A percentile compares a stretch with the other conserved stretches of the same genome.
Evolutionary conservation across 2,329 filamentous ascomycete species (phyloP).

Genomic region (Beauveria sp.): DNA sequence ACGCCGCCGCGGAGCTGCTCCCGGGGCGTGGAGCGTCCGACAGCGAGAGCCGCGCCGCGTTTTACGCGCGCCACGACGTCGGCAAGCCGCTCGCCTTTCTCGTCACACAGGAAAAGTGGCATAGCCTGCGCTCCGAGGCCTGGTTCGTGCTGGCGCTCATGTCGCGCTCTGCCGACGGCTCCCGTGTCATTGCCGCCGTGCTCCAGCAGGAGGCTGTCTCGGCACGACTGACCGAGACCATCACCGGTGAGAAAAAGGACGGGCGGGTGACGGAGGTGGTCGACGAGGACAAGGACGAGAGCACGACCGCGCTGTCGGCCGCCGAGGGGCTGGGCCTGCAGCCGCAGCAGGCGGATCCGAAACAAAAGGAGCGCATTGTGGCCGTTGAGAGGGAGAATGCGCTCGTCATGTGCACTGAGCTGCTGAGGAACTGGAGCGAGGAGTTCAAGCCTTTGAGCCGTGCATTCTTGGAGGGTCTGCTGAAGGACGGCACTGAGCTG

Average conservation of each 20-base stretch:
- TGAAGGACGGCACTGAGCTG: slow-evolving; percentile 42
- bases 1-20: slow-evolving; percentile 22
- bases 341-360: slow-evolving; percentile 39
- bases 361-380: slow-evolving; percentile 36
- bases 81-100: slow-evolving; percentile 40
- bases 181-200: slow-evolving; percentile 34
- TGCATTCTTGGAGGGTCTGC: slow-evolving; percentile 37
- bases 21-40: slow-evolving; percentile 17
- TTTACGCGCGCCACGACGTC: slow-evolving; percentile 40
- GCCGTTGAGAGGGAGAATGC: slow-evolving; percentile 54
- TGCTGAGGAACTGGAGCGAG: slow-evolving; percentile 37
- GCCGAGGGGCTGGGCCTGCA: slow-evolving; percentile 32
- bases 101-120: slow-evolving; percentile 50
- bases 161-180: slow-evolving; percentile 43
- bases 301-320: slow-evolving; percentile 14
- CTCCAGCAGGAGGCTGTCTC: slow-evolving; percentile 36
- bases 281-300: slow-evolving; percentile 14
- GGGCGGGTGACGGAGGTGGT: slow-evolving; percentile 7
- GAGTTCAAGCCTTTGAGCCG: slow-evolving; percentile 32
- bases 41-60: slow-evolving; percentile 23
- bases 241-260: slow-evolving; percentile 34
- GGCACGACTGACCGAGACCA: slow-evolving; percentile 35
- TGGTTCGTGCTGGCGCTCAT: slow-evolving; percentile 58
- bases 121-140: slow-evolving; percentile 49
- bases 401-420: slow-evolving; percentile 48